Base-by-base conservation (phyloP, 129 eudicot species). In the Scalesia atractyloides region DNA sequence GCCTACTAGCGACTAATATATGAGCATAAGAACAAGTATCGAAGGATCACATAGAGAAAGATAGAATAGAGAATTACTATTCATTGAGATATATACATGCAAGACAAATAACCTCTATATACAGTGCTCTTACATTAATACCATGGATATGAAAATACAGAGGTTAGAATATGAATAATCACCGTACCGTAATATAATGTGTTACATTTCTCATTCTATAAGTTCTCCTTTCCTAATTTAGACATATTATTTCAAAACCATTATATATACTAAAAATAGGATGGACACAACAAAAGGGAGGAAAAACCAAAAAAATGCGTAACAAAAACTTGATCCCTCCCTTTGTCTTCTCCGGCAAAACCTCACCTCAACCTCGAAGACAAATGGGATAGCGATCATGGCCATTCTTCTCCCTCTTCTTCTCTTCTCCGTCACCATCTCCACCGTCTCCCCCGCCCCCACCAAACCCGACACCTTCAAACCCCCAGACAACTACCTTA, bases 401-500 rank as follows among this genome's bases (percentile, higher is more conserved):
- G 62, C 70, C 26, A 58, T 81, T 79, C 58, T 79, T 63, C 71
- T 71, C 9, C 44, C 9, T 61, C 74, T 86, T 56, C 69, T 84
- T 70, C 64, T 81, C 75, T 43, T 62, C 68, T 10, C 84, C 18
- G 7, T 41, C 59, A 69, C 53, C 70, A 48, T 75, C 64, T 15
- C 63, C 79, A 9, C 26, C 48, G 50, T 66, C 70, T 58, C 85
- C 16, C 80, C 84, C 30, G 13, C n/a, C 57, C 74, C 87, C 0
- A 78, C 89, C 1, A 82, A 82, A 64, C 69, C 95, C 4, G 79
- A 77, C 46, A 22, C 85, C 0, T 95, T 90, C 51, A 82, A 85
- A 58, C 95, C 95, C 0, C 85, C 83, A 9, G 99, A 95, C 66
- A 95, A 82, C 74, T 86, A 67, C 82, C 90, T 86, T 6, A 73